Evolutionary conservation across 1,284 basidiomycete genomes (phyloP).

Genomic region (Coriolopsis trogii): DNA sequence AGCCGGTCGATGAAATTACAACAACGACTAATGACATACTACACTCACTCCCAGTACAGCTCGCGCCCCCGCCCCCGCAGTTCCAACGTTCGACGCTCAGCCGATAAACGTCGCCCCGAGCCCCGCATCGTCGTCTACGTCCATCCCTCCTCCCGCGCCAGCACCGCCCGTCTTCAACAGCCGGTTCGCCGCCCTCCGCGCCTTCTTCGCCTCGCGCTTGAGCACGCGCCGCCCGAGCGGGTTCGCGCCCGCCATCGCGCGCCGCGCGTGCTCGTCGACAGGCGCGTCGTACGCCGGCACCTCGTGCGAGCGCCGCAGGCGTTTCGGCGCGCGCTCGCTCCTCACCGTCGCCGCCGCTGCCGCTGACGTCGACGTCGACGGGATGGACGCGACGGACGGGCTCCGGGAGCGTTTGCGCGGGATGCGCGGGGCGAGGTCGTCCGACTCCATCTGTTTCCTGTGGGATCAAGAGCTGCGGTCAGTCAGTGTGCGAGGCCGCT

Average conservation of each 20-base stretch:
- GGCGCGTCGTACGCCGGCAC: conserved; percentile 52
- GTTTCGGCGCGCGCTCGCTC: conserved; percentile 53
- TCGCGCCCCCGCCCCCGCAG: too few relatives aligned
- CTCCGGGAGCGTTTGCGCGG: conserved; percentile 42
- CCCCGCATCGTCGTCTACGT: conserved; percentile 37
- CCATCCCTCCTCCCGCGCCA: conserved; percentile 32
- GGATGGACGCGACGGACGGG: conserved; percentile 21
- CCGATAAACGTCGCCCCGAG: conserved; percentile 32
- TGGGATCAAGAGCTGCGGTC: background rate
- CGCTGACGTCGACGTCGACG: background rate
- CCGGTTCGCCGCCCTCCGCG: conserved; percentile 47
- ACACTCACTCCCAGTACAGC: too few relatives aligned
- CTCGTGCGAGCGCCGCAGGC: conserved; percentile 54
- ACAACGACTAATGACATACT: too few relatives aligned
- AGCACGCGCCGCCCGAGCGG: conserved; percentile 57
- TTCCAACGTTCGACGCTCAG: background rate
- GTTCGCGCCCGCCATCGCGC: conserved; percentile 52
- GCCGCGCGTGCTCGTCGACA: conserved; percentile 39
- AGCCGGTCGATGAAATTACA: too few relatives aligned
- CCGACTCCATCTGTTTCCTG: conserved; percentile 44
- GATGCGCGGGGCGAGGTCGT: conserved; percentile 43
- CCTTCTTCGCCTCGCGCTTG: conserved; percentile 64
- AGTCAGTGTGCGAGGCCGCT: background rate
- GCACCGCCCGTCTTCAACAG: conserved; percentile 14
- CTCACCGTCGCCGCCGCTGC: background rate